These are phyloP conservation scores for Stereocaulon alpinum DNA, from an alignment of 495 filamentous ascomycete species.

Conservation along the genomic window DNA sequence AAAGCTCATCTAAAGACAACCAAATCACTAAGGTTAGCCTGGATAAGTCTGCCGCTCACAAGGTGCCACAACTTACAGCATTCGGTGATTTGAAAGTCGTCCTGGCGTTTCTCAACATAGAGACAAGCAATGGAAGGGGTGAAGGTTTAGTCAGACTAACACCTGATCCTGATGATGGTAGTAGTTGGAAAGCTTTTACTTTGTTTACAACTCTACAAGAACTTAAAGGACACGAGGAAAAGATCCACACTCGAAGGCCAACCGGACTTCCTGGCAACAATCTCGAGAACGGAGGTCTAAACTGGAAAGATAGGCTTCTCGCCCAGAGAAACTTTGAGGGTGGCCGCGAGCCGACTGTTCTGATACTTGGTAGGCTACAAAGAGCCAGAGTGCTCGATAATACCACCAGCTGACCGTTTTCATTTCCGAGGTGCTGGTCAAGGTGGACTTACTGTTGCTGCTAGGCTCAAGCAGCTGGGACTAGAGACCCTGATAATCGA, in stretches of 20 bases:
- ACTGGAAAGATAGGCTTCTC: constrained; percentile 45
- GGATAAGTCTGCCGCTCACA: constrained; percentile 27
- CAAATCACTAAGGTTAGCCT: constrained; percentile 30
- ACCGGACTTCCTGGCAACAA: constrained; percentile 37
- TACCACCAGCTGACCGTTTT: constrained; percentile 19
- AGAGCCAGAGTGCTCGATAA: constrained; percentile 28
- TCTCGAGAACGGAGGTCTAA: constrained; percentile 32
- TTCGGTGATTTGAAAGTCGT: constrained; percentile 33
- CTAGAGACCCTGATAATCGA: constrained; percentile 56
- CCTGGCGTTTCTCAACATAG: constrained; percentile 32
- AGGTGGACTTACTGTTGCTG: constrained; percentile 46
- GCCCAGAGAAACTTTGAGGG: constrained; percentile 38
- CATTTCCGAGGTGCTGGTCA: constrained; percentile 33
- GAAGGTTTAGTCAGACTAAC: constrained; percentile 37
- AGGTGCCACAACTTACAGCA: constrained; percentile 28
- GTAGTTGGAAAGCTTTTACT: constrained; percentile 44
- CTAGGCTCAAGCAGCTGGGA: constrained; percentile 58
- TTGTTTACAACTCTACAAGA: constrained; percentile 40
- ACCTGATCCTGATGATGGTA: constrained; percentile 23
- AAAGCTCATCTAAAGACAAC: constrained; percentile 19
- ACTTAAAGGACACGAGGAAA: constrained; percentile 34
- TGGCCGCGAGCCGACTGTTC: constrained; percentile 39
- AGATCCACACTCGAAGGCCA: constrained; percentile 27
- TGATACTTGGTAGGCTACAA: constrained; percentile 42
- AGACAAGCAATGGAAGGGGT: constrained; percentile 36